Evolutionary conservation across 495 filamentous ascomycete species (phyloP), one percentile per base, ranked within the genome.

Genomic region (Lepraria neglecta): DNA sequence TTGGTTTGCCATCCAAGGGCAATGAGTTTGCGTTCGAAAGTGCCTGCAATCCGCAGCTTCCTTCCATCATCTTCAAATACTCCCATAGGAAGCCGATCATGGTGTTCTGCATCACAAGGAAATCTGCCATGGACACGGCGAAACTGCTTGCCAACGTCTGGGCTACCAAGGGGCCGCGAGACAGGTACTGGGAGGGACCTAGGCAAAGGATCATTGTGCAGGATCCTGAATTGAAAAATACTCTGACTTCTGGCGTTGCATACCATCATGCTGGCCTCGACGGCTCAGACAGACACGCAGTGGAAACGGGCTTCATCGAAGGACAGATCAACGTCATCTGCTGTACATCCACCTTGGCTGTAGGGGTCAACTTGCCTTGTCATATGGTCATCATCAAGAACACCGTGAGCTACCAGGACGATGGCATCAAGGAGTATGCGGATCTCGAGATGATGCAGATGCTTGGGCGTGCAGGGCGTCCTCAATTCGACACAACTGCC

Each of bases 371-470:
- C 68, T 75, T 98, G 19, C 94, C 94, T 12, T 94, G 94, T 60
- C 87, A 97, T 69, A 83, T 96, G 1, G 92, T 95, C 4, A 84
- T 98, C 10, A 85, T 98, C 57, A 98, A 97, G 71, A 91, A 91
- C 33, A 97, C 92, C 0, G 81, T 87, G 24, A 78, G 81, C 5
- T 98, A 84, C 72, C 78, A 82, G 45, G 82, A 87, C 54, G 80
- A 77, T 59, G 73, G 81, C 59, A 70, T 81, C 21, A 80, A 85
- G 56, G 91, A 98, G 70, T 96, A 94, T 65, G 84, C 89, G 0
- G 92, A 97, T 69, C 76, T 98, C 19, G 94, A 98, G 65, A 82
- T 98, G 62, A 97, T 96, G 90, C 94, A 98, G 70, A 98, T 98
- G 94, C 80, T 97, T 33, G 94, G 94, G 27, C 86, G 94, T 54